Conservation (phyloP, 2,329 filamentous ascomycete genomes). For the Penicillium rolfsii region DNA sequence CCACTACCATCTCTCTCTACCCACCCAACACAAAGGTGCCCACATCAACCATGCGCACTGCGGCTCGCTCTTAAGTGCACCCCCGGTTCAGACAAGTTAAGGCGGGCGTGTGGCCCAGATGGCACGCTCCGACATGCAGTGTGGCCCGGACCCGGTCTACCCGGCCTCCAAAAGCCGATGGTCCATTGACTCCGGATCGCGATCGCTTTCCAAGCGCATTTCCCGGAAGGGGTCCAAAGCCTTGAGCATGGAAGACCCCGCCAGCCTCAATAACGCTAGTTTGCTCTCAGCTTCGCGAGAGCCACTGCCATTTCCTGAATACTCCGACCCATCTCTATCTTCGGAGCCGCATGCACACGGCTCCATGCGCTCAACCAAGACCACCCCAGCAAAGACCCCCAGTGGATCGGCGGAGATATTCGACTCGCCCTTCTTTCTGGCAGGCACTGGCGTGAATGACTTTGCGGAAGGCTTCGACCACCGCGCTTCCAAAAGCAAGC, state of each 20-base stretch:
- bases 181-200: constrained; percentile 22
- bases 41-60: constrained; percentile 24
- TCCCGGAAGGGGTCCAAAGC: constrained; percentile 6
- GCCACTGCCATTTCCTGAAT: constrained; percentile 21
- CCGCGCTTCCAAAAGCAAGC: constrained; percentile 27
- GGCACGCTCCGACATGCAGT: constrained; percentile 23
- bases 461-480: constrained; percentile 22
- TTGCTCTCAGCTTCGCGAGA: constrained; percentile 17
- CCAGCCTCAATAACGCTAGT: constrained; percentile 11
- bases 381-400: constrained; percentile 13
- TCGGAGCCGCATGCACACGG: constrained; percentile 13
- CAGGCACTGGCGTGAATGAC: constrained; percentile 13
- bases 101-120: constrained; percentile 17
- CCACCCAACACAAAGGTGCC: not conserved
- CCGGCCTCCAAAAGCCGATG: constrained; percentile 19
- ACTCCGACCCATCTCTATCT: constrained; percentile 16
- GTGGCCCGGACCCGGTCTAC: constrained; percentile 20
- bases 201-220: constrained; percentile 15
- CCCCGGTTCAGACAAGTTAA: constrained; percentile 12
- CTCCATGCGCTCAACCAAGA: constrained; percentile 20
- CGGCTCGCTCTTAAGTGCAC: constrained; percentile 15
- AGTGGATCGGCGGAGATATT: constrained; percentile 20
- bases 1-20: no score
- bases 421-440: constrained; percentile 16
- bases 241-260: constrained; percentile 13